phyloP scores from a whole-genome alignment of 805 yeast species.

The Diddensiella transvaalensis region DNA sequence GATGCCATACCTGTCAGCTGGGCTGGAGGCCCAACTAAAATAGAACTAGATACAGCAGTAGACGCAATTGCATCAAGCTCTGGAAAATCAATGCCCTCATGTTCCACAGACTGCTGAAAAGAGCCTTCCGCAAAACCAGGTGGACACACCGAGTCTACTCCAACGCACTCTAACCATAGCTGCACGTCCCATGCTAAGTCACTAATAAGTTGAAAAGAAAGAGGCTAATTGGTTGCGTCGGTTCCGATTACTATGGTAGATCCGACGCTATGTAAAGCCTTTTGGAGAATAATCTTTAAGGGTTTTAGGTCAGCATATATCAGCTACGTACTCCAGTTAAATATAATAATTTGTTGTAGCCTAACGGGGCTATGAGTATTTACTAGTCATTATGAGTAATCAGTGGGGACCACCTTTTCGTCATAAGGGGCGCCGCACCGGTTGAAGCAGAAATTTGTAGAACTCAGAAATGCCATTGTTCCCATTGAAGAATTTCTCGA shows the following conservation, averaged over 20 bases:
- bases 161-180: neutral
- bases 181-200: neutral
- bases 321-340: neutral
- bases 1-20: neutral
- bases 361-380: constrained; percentile 1
- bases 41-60: neutral
- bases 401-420: neutral
- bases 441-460: neutral
- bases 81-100: neutral
- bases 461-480: constrained; percentile 1
- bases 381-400: neutral
- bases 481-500: constrained; percentile 30
- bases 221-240: neutral
- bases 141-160: neutral
- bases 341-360: neutral
- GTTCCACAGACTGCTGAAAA: neutral
- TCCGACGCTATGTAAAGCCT: neutral
- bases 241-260: neutral
- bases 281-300: neutral
- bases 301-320: neutral
- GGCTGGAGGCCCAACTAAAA: neutral
- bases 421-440: neutral
- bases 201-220: neutral
- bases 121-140: neutral
- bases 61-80: neutral